These are phyloP conservation scores for Fusarium domesticum DNA, from an alignment of 2,329 filamentous ascomycete species.

Conservation along the genomic window DNA sequence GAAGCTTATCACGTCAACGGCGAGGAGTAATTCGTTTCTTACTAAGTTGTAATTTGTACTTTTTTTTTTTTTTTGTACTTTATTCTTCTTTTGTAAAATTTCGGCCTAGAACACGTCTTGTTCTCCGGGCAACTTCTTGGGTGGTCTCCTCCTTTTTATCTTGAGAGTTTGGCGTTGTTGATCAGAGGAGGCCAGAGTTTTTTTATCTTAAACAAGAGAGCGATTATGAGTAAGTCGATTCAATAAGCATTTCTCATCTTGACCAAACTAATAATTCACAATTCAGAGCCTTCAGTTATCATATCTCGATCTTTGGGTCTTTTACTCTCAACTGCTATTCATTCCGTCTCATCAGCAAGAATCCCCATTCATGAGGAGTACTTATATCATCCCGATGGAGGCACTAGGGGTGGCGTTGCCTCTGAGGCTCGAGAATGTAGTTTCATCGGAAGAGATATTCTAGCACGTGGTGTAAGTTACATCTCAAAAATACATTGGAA, in stretches of 20 bases:
- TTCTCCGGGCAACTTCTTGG: too few species aligned
- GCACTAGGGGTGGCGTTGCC: conserved; percentile 61
- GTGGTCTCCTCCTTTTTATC: not conserved
- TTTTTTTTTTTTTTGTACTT: not conserved
- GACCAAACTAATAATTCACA: not conserved
- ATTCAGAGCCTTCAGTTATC: not conserved
- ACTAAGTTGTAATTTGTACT: not conserved
- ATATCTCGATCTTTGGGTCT: conserved; percentile 5
- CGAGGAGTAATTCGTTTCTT: conserved; percentile 7
- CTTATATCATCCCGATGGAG: conserved; percentile 8
- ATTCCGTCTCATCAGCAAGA: conserved; percentile 10
- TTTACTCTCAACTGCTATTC: conserved; percentile 11
- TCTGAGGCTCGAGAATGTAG: conserved; percentile 69
- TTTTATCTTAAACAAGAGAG: too few species aligned
- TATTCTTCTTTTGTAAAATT: not conserved
- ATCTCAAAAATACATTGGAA: too few species aligned
- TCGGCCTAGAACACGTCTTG: too few species aligned
- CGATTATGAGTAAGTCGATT: conserved; percentile 6
- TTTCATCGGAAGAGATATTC: conserved; percentile 61
- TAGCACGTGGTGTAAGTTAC: conserved; percentile 48
- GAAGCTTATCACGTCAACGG: conserved; percentile 21
- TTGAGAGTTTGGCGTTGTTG: not conserved
- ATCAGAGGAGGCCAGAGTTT: too few species aligned
- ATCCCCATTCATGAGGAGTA: conserved; percentile 12
- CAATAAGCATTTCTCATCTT: not conserved